These are phyloP conservation scores for Pisolithus thermaeus DNA, from an alignment of 1,284 basidiomycete species.

Conservation along the genomic window DNA sequence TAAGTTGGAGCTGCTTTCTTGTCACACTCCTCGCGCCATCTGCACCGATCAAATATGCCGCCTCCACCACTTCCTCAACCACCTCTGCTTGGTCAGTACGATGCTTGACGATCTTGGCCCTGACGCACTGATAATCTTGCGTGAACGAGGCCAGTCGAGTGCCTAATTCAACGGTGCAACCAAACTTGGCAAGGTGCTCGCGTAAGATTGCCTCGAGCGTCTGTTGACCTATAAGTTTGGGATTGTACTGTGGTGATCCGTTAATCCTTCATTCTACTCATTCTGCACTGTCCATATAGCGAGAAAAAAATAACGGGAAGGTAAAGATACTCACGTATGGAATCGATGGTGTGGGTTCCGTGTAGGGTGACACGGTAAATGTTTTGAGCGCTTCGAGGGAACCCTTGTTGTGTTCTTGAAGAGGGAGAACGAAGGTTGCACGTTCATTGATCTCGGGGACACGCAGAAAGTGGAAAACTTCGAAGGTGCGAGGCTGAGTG, in stretches of 20 bases:
- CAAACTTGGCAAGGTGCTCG: too few species aligned
- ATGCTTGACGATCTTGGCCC: too few species aligned
- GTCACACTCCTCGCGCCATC: constrained; percentile 18
- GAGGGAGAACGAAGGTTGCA: neutral
- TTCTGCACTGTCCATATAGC: neutral
- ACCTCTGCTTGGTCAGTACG: neutral
- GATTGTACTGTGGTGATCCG: neutral
- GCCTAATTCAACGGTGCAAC: too few species aligned
- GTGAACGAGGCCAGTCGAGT: too few species aligned
- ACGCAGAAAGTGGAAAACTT: constrained; percentile 25
- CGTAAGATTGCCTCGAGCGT: too few species aligned
- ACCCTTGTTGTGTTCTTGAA: constrained; percentile 18
- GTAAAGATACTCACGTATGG: constrained; percentile 16
- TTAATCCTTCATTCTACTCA: neutral
- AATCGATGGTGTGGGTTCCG: constrained; percentile 20
- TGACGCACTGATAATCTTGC: too few species aligned
- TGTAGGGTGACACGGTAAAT: constrained; percentile 1
- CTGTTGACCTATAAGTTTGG: too few species aligned
- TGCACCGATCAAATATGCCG: too few species aligned
- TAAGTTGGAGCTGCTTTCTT: constrained; percentile 39
- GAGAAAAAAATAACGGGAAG: neutral
- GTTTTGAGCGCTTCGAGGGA: constrained; percentile 14
- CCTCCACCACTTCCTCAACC: too few species aligned
- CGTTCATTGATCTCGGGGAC: constrained; percentile 14
- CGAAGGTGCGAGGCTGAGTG: constrained; percentile 26